phyloP scores from a whole-genome alignment of 106 monocot species.

The Platanthera guangdongensis region DNA sequence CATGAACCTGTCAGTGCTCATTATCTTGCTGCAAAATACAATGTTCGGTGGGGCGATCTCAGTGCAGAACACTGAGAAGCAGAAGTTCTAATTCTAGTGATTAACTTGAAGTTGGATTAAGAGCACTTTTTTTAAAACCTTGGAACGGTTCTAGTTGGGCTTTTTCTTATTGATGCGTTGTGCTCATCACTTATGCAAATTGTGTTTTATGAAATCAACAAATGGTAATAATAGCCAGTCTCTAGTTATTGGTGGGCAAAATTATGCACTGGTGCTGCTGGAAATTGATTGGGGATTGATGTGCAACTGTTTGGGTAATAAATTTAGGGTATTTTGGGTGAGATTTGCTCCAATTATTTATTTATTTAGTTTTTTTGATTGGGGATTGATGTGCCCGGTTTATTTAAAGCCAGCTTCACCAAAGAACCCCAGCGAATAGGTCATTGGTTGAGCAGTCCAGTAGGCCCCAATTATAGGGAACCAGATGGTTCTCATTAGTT shows the following conservation, averaged over 20 bases:
- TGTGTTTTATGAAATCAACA: not conserved
- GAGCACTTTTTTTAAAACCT: not conserved
- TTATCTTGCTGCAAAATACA: constrained; percentile 84
- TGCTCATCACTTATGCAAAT: too few relatives aligned
- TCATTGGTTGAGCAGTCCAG: too few relatives aligned
- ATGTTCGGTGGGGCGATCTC: constrained; percentile 83
- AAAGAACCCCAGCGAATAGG: too few relatives aligned
- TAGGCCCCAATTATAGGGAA: too few relatives aligned
- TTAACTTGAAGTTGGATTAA: not conserved
- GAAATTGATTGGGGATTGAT: not conserved
- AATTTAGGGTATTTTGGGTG: too few relatives aligned
- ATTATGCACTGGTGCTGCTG: not conserved
- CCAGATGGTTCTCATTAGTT: too few relatives aligned
- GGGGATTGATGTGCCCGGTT: too few relatives aligned
- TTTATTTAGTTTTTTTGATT: too few relatives aligned
- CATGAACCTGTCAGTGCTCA: constrained; percentile 78
- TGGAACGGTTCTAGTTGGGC: not conserved
- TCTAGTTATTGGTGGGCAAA: not conserved
- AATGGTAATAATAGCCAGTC: not conserved
- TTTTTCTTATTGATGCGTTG: too few relatives aligned
- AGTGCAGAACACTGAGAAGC: constrained; percentile 33
- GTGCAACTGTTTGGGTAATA: not conserved
- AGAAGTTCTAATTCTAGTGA: not conserved
- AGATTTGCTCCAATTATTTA: too few relatives aligned
- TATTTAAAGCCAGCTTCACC: too few relatives aligned